A percentile compares a stretch with the other conserved stretches of the same genome.
Conservation (phyloP, 164 flowering plant genomes). For the Liriodendron chinense region DNA sequence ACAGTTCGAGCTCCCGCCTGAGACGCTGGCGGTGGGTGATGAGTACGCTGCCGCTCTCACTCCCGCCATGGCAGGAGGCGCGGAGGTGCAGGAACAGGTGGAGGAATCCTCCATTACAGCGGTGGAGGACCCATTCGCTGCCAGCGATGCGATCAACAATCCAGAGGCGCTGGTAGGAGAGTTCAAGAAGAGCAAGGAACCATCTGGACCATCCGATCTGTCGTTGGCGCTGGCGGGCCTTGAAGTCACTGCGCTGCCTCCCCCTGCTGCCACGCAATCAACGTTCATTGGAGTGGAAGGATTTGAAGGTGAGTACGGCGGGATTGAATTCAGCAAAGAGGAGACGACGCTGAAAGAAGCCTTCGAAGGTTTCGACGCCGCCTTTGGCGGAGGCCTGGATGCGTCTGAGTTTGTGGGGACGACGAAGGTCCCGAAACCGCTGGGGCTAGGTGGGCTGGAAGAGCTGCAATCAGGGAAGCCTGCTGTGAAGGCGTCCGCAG, state of each 20-base stretch:
- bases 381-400: slow-evolving; percentile 98
- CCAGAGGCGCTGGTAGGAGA: slow-evolving; percentile 72
- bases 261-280: slow-evolving; percentile 81
- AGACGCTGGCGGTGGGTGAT: slow-evolving; percentile 82
- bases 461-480: slow-evolving; percentile 47
- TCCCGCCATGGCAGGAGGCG: slow-evolving; percentile 18
- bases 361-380: slow-evolving; percentile 82
- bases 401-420: slow-evolving; percentile 83
- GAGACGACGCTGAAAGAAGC: slow-evolving; percentile 69
- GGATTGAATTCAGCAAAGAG: slow-evolving; percentile 75
- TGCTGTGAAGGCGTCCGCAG: slow-evolving; percentile 33
- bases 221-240: slow-evolving; percentile 69
- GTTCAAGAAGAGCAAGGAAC: slow-evolving; percentile 74
- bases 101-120: background rate
- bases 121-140: slow-evolving; percentile 85
- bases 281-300: slow-evolving; percentile 85
- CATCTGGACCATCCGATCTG: slow-evolving; percentile 44
- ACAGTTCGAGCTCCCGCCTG: slow-evolving; percentile 69
- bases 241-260: slow-evolving; percentile 83
- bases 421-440: slow-evolving; percentile 40
- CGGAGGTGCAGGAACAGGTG: slow-evolving; percentile 5
- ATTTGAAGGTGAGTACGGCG: slow-evolving; percentile 96
- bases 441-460: slow-evolving; percentile 77
- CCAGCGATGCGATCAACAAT: slow-evolving; percentile 72
- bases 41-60: slow-evolving; percentile 56